Percentiles rank a stretch among this genome's conserved stretches.
These are phyloP conservation scores for Globisporangium echinulatum DNA, from an alignment of 352 stramenopile genomes.

Conservation along the genomic window DNA sequence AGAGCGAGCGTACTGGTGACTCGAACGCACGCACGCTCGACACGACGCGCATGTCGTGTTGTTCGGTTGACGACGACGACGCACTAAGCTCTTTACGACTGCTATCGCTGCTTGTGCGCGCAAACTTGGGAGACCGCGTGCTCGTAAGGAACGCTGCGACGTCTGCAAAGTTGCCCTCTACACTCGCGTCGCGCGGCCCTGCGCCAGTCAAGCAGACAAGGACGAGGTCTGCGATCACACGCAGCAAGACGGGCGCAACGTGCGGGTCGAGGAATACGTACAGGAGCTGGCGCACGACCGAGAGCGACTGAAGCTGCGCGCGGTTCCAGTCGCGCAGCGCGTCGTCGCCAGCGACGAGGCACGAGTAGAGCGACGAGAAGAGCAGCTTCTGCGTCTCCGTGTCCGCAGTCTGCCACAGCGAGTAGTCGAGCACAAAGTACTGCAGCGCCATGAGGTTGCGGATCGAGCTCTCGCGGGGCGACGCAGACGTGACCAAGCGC, in stretches of 20 bases:
- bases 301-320: conserved; percentile 51
- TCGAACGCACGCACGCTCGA: not conserved
- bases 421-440: conserved; percentile 69
- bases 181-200: conserved; percentile 15
- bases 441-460: conserved; percentile 61
- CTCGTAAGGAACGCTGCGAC: conserved; percentile 52
- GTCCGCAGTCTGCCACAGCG: conserved; percentile 48
- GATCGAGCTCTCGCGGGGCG: conserved; percentile 28
- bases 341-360: conserved; percentile 40
- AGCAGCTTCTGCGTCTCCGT: conserved; percentile 35
- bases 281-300: conserved; percentile 57
- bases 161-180: conserved; percentile 63
- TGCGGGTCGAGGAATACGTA: conserved; percentile 60
- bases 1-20: not conserved
- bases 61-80: not conserved
- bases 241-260: conserved; percentile 38
- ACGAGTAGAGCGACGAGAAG: conserved; percentile 63
- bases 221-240: conserved; percentile 59
- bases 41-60: not conserved
- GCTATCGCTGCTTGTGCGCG: conserved; percentile 6
- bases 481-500: not conserved
- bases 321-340: conserved; percentile 48
- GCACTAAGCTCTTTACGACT: not conserved
- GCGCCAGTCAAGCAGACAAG: conserved; percentile 56
- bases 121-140: conserved; percentile 54